Evolutionary conservation across 1,284 basidiomycete genomes (phyloP), one percentile per base, ranked within the genome.

Genomic region (Chalciporus piperatoides): DNA sequence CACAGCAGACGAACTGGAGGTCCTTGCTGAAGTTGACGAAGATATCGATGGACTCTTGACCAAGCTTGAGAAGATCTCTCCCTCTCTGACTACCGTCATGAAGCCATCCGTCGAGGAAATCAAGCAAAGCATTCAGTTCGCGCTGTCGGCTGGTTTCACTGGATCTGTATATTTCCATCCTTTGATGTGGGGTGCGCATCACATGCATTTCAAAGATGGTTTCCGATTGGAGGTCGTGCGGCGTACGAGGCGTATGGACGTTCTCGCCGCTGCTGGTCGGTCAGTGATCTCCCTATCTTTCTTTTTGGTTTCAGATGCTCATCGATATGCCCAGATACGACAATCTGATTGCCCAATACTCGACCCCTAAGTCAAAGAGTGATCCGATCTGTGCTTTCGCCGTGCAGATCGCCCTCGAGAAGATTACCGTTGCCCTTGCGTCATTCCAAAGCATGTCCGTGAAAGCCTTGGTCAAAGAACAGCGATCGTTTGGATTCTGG

Each of bases 401-500:
- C 1, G 69, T 91, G 11, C 90, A 92, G 58, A 82, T 94, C 21
- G 80, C 84, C 2, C 71, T 93, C 3, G 89, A 92, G 59, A 90
- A 88, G 70, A 86, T 94, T 53, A 82, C 86, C 0, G 69, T 77
- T 0, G 79, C 81, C 6, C 73, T 94, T 0, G 86, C 86, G 0
- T 75, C 82, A 2, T 86, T 83, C 61, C 86, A 90, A 61, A 83
- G 81, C 44, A 75, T 81, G 0, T 83, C 85, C 2, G 78, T 89
- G 23, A 81, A 83, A 60, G 77, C 77, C 1, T 72, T 89, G 8
- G 71, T 89, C 45, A 90, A 88, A 61, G 87, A 92, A 61, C 79
- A 85, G 53, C 80, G 83, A 14, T 90, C 89, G 0, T 92, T 92
- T 55, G 91, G 91, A 0, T 88, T 82, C 56, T 93, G 88, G 86